Evolutionary conservation across 1,139 yeast genomes (phyloP).

Genomic region (Casaregolazyma suthepensis): DNA sequence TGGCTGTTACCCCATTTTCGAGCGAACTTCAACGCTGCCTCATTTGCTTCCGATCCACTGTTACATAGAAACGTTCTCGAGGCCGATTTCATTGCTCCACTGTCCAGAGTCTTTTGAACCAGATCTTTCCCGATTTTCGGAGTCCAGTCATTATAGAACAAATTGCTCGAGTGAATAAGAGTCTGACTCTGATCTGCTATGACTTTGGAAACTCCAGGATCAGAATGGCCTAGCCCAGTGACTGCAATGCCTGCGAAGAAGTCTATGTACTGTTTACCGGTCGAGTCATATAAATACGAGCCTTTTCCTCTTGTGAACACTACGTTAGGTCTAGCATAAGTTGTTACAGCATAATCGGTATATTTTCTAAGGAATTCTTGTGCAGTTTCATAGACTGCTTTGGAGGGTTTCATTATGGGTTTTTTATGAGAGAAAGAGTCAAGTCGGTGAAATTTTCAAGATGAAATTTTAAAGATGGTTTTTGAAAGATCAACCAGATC

Average conservation of each 20-base stretch:
- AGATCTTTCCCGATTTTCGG: conserved; percentile 69
- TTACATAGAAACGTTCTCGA: conserved; percentile 82
- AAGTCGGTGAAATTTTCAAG: background rate
- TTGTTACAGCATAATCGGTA: conserved; percentile 65
- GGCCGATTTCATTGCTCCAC: conserved; percentile 79
- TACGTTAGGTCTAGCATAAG: conserved; percentile 69
- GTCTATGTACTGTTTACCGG: conserved; percentile 73
- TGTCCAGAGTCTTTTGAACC: conserved; percentile 57
- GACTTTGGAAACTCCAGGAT: conserved; percentile 65
- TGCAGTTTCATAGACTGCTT: conserved; percentile 2
- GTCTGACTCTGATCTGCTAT: conserved; percentile 64
- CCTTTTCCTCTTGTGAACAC: conserved; percentile 68
- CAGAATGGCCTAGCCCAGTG: conserved; percentile 85
- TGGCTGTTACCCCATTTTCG: conserved; percentile 66
- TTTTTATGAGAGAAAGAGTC: background rate
- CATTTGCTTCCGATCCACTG: conserved; percentile 96
- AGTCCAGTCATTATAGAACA: conserved; percentile 80
- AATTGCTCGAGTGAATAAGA: conserved; percentile 76
- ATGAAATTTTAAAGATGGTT: background rate
- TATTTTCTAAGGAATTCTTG: conserved; percentile 35
- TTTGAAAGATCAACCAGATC: background rate
- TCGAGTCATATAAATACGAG: conserved; percentile 67
- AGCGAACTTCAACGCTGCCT: conserved; percentile 94
- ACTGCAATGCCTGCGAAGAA: conserved; percentile 97
- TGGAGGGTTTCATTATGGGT: conserved; percentile 2